Base-by-base conservation (phyloP, 768 basidiomycete species). In the Suillus occidentalis region DNA sequence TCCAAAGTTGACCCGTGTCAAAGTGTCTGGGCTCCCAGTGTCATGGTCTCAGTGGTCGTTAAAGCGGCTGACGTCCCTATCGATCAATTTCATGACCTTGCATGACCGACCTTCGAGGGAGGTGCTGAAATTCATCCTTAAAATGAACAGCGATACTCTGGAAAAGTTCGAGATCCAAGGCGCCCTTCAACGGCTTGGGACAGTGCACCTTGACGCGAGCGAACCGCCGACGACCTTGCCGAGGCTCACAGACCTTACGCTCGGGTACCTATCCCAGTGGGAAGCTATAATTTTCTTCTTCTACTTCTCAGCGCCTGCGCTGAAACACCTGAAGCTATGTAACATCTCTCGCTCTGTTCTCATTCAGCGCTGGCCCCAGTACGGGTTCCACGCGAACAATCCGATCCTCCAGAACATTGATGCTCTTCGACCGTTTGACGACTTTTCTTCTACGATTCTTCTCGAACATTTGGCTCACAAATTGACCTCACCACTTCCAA, bases 31-130 rank as follows among this genome's bases (percentile, higher is more conserved):
- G 8, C 25, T 52, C 16, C 16, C 50, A 40, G 37, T 62, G 10
- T 42, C 16, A 2, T 68, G 65, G 65, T 5, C n/a, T 25, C 16
- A 22, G n/a, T 68, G 67, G 67, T 43, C n/a, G 4, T 31, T 68
- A 31, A 42, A 31, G 4, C 52, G 45, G 7, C 53, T 68, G 43
- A 66, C 65, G 28, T 63, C 65, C 6, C 39, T 68, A 0, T 58
- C 65, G 12, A 63, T 68, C n/a, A 39, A 63, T 22, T 60, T 57
- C 39, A 42, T 68, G 34, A 16, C 39, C n/a, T 7, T 45, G 2
- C 8, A 18, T 20, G n/a, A 60, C n/a, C 62, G 62, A 13, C 65
- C 65, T 14, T n/a, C 50, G 36, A 31, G 66, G 18, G 28, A 8
- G 10, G 2, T n/a, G 4, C 25, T 68, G 10, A 58, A 60, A 9